Evolutionary conservation across 164 flowering plant genomes (phyloP).

Genomic region (Kingdonia uniflora): DNA sequence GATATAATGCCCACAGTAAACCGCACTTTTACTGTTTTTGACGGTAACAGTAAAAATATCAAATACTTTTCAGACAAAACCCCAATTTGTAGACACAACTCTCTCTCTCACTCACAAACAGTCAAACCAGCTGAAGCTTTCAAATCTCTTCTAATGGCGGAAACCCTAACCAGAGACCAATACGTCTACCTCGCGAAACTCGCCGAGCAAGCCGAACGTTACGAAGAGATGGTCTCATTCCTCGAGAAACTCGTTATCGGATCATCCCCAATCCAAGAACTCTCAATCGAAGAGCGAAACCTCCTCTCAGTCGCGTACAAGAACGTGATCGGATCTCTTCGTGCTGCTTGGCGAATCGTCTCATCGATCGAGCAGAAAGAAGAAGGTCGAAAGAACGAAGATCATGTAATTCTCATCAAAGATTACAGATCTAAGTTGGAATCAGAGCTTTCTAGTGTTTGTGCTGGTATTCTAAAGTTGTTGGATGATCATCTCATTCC

Average conservation of each 20-base stretch:
- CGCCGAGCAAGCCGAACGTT: slow-evolving; percentile 79
- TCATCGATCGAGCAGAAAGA: slow-evolving; percentile 89
- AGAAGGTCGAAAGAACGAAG: slow-evolving; percentile 67
- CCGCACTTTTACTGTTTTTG: too few relatives aligned
- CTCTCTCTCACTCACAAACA: too few relatives aligned
- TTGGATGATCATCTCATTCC: slow-evolving; percentile 48
- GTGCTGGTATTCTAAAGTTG: slow-evolving; percentile 48
- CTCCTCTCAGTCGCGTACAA: slow-evolving; percentile 81
- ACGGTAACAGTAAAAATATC: too few relatives aligned
- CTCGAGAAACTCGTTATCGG: slow-evolving; percentile 62
- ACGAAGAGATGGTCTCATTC: slow-evolving; percentile 78
- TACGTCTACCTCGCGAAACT: slow-evolving; percentile 66
- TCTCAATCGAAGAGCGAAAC: slow-evolving; percentile 77
- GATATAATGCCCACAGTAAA: too few relatives aligned
- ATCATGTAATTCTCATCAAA: slow-evolving; percentile 45
- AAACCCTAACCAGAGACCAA: slow-evolving; percentile 47
- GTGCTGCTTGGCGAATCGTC: slow-evolving; percentile 83
- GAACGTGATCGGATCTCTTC: slow-evolving; percentile 77
- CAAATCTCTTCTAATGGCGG: too few relatives aligned
- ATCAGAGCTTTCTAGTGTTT: slow-evolving; percentile 41
- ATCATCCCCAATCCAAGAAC: slow-evolving; percentile 34
- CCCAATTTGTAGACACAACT: too few relatives aligned
- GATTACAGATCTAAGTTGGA: slow-evolving; percentile 65
- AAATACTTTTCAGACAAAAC: too few relatives aligned
- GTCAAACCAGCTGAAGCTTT: too few relatives aligned